Evolutionary conservation across 768 basidiomycete genomes (phyloP).

Genomic region (Boletus tylopilopsis): DNA sequence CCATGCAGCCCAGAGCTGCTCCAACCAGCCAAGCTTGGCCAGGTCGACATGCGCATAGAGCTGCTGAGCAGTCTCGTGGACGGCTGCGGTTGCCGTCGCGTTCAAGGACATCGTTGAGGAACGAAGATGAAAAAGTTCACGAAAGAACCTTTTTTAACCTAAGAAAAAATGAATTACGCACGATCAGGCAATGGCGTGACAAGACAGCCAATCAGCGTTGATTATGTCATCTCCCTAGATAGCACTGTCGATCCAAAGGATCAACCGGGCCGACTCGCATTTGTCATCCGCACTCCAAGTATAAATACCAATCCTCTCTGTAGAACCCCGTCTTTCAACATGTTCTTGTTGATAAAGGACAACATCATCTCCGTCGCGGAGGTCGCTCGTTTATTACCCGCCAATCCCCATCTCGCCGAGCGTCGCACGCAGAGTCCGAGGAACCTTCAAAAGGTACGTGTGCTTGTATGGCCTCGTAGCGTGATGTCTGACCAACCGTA

Average conservation of each 20-base stretch:
- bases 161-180: conserved; percentile 10
- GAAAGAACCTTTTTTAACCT: conserved; percentile 3
- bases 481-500: neutral
- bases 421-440: neutral
- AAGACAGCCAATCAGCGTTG: conserved; percentile 19
- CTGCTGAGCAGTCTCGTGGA: conserved; percentile 32
- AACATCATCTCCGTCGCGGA: conserved; percentile 11
- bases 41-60: conserved; percentile 61
- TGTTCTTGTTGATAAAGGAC: conserved; percentile 20
- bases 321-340: neutral
- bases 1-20: conserved; percentile 82
- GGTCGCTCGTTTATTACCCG: neutral
- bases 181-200: conserved; percentile 26
- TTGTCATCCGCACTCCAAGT: too few relatives aligned
- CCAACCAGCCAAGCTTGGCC: conserved; percentile 60
- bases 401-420: neutral
- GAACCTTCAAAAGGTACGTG: conserved; percentile 11
- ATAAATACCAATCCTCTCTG: too few relatives aligned
- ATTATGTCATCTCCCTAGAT: conserved; percentile 22
- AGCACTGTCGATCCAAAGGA: too few relatives aligned
- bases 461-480: neutral
- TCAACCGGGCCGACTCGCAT: too few relatives aligned
- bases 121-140: neutral
- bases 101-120: conserved; percentile 41
- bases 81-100: conserved; percentile 28